Evolutionary conservation across 202 grass and related monocot genomes (phyloP), one percentile per base, ranked within the genome.

Genomic region (Panicum hallii): DNA sequence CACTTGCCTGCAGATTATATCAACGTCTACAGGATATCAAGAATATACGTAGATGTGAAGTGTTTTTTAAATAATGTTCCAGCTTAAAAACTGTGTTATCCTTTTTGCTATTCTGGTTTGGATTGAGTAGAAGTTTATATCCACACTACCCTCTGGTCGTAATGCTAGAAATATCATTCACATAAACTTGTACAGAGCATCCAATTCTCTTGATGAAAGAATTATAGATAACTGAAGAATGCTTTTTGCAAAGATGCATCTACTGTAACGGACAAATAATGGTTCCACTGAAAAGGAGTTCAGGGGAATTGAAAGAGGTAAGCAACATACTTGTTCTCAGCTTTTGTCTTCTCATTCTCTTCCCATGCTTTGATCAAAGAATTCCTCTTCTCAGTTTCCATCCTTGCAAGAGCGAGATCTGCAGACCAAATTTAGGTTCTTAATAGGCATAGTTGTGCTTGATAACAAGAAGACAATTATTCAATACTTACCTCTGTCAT

Each of bases 311-410:
- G 4, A 15, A 53, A 41, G 28, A 80, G 63, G 15, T 54, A 9
- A 57, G 60, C 71, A 77, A 32, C 79, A 75, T 82, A 99, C 96
- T 92, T 99, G 79, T 99, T 99, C 56, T 99, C 96, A 80, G 86
- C 88, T 87, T 99, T 99, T 40, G 91, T 85, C 84, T 94, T 99
- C 79, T 99, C 96, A 82, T 99, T 99, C 45, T 99, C 96, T 84
- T 99, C 96, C 96, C 96, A 99, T 77, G 96, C 96, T 83, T 69
- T 93, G 85, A 95, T 94, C 84, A 98, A 82, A 79, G 96, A 98
- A 68, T 87, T 85, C 40, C 88, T 90, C 72, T 98, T 98, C 85
- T 99, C 96, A 7, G 88, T 86, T 92, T 99, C 96, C 77, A 99
- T 74, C 84, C 82, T 95, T 79, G 89, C 72, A 83, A 99, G 97